These are phyloP conservation scores for Capronia epimyces DNA, from an alignment of 2,329 filamentous ascomycete genomes.

Conservation along the genomic window DNA sequence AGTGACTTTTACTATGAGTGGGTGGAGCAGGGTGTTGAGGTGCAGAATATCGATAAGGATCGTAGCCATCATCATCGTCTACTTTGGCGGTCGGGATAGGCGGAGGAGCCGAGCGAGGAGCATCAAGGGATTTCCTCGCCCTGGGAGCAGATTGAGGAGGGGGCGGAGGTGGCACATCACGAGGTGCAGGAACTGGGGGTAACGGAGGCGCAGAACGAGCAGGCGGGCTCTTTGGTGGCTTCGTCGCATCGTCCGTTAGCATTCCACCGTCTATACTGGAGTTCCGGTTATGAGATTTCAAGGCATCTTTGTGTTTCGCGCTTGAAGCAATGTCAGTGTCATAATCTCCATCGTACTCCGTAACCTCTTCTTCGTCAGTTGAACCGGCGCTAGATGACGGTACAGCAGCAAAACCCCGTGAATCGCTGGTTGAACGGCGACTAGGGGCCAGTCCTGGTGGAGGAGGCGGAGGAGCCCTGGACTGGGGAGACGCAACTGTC, in stretches of 20 bases:
- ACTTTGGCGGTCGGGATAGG: slow-evolving; percentile 51
- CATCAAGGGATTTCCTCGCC: slow-evolving; percentile 62
- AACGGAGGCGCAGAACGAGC: slow-evolving; percentile 49
- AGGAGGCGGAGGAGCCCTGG: slow-evolving; percentile 60
- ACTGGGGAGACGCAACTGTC: slow-evolving; percentile 37
- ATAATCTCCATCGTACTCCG: slow-evolving; percentile 95
- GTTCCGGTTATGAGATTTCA: slow-evolving; percentile 75
- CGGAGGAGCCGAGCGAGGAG: slow-evolving; percentile 64
- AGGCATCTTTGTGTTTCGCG: slow-evolving; percentile 85
- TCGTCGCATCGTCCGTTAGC: slow-evolving; percentile 51
- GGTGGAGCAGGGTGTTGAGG: slow-evolving; percentile 33
- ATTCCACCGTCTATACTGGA: slow-evolving; percentile 66
- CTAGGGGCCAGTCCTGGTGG: slow-evolving; percentile 47
- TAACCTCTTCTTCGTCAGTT: slow-evolving; percentile 71
- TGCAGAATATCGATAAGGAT: slow-evolving; percentile 49
- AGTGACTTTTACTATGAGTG: slow-evolving; percentile 27
- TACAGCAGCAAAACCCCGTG: slow-evolving; percentile 34
- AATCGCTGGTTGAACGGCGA: slow-evolving; percentile 57
- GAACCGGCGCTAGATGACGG: slow-evolving; percentile 45
- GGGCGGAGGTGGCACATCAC: slow-evolving; percentile 57
- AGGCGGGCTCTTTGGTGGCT: slow-evolving; percentile 42
- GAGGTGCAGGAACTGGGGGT: slow-evolving; percentile 51
- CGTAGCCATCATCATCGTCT: slow-evolving; percentile 44
- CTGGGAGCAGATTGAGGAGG: slow-evolving; percentile 57
- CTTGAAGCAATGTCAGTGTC: slow-evolving; percentile 96